Conservation (phyloP, 169 alveolate species). For the Eimeria praecox region DNA sequence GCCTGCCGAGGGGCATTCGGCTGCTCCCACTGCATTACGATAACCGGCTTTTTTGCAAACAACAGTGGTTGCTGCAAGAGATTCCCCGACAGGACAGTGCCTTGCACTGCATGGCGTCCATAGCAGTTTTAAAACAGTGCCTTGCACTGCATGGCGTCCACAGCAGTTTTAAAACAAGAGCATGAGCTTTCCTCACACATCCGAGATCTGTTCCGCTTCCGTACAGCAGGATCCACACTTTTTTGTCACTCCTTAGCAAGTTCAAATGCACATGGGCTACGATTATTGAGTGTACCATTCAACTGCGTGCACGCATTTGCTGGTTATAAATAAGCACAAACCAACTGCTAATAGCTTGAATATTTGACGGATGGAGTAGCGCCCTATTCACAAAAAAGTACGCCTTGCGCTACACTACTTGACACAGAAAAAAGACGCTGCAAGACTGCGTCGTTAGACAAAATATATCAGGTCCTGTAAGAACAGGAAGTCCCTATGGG, state of each 20-base stretch:
- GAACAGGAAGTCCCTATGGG: background rate
- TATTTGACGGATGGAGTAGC: background rate
- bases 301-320: background rate
- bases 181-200: background rate
- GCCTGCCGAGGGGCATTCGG: background rate
- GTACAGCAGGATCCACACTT: background rate
- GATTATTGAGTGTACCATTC: background rate
- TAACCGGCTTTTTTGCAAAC: background rate
- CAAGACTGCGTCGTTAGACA: background rate
- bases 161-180: too few species aligned
- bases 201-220: background rate
- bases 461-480: background rate
- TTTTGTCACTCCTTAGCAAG: background rate
- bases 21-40: background rate
- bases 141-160: background rate
- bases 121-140: background rate
- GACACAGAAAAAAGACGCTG: background rate
- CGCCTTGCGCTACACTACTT: background rate
- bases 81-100: background rate
- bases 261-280: background rate
- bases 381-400: background rate
- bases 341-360: background rate
- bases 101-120: background rate
- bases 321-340: background rate
- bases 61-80: background rate